A percentile compares a stretch with the other conserved stretches of the same genome.
phyloP scores from a whole-genome alignment of 2,329 filamentous ascomycete genomes.

The Fusarium transvaalense region DNA sequence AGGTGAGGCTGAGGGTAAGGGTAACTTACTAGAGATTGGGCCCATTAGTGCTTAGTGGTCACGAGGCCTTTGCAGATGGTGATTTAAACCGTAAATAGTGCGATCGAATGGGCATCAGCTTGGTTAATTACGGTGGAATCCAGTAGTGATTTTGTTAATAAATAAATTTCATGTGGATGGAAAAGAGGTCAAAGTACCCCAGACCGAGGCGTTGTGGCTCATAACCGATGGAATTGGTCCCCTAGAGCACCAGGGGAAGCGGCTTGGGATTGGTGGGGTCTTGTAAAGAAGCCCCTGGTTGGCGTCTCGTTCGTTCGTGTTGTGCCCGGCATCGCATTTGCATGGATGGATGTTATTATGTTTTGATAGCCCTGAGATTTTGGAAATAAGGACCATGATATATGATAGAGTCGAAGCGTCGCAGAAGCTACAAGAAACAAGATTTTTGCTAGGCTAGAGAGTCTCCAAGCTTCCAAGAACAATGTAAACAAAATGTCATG shows the following conservation, averaged over 20 bases:
- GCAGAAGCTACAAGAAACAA: not conserved
- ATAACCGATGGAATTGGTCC: conserved; percentile 18
- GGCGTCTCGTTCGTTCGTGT: conserved; percentile 22
- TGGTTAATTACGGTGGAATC: not conserved
- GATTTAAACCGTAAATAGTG: conserved; percentile 4
- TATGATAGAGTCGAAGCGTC: not conserved
- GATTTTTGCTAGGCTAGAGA: not conserved
- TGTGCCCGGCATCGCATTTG: conserved; percentile 6
- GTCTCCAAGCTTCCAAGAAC: not conserved
- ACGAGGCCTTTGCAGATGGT: conserved; percentile 13
- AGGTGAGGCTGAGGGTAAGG: conserved; percentile 32
- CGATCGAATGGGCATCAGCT: not conserved
- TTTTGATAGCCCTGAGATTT: conserved; percentile 6
- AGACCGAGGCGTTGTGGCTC: conserved; percentile 37
- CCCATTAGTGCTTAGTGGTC: conserved; percentile 28
- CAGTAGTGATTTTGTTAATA: conserved; percentile 3
- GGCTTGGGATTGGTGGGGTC: conserved; percentile 41
- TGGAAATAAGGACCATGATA: conserved; percentile 1
- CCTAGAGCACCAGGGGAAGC: conserved; percentile 31
- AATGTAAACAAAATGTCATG: not conserved
- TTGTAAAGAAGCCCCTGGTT: conserved; percentile 20
- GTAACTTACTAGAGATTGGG: not conserved
- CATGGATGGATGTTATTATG: not conserved
- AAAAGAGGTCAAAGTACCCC: conserved; percentile 37
- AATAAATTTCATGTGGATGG: conserved; percentile 6